These are phyloP conservation scores for Tricholoma furcatifolium DNA, from an alignment of 768 basidiomycete species.

Conservation along the genomic window DNA sequence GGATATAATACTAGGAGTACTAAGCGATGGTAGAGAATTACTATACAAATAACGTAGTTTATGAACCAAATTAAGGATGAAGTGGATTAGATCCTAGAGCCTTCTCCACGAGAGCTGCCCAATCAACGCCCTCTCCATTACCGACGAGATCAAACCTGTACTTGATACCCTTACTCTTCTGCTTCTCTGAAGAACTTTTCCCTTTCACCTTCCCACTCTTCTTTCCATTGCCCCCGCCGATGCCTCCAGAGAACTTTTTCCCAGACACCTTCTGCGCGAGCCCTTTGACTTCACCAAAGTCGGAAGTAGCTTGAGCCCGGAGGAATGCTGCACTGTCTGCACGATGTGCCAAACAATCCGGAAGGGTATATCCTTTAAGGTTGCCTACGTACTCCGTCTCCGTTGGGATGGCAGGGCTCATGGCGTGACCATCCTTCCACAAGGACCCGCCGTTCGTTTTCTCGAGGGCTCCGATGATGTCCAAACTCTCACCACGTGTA, in stretches of 20 bases:
- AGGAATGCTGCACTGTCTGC: constrained; percentile 65
- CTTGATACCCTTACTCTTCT: no score
- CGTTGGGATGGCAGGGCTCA: constrained; percentile 33
- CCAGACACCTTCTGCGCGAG: constrained; percentile 57
- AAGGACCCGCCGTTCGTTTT: constrained; percentile 73
- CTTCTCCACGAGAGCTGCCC: constrained; percentile 38
- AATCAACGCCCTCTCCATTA: constrained; percentile 42
- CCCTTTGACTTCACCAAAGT: constrained; percentile 69
- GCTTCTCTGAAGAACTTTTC: no score
- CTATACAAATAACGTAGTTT: not conserved
- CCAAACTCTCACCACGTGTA: constrained; percentile 83
- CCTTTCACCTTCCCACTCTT: constrained; percentile 18
- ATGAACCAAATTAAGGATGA: not conserved
- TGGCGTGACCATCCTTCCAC: constrained; percentile 54
- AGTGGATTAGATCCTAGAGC: constrained; percentile 20
- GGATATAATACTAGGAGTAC: not conserved
- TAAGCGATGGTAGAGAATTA: not conserved
- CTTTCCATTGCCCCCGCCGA: constrained; percentile 23
- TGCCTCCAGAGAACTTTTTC: constrained; percentile 34
- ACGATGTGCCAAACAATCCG: constrained; percentile 66
- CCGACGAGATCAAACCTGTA: constrained; percentile 24
- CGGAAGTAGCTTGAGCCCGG: constrained; percentile 72
- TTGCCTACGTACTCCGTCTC: constrained; percentile 26
- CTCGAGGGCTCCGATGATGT: constrained; percentile 62
- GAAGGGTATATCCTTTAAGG: constrained; percentile 49